These are phyloP conservation scores for Candida chilensis DNA, from an alignment of 805 yeast species.

Conservation along the genomic window DNA sequence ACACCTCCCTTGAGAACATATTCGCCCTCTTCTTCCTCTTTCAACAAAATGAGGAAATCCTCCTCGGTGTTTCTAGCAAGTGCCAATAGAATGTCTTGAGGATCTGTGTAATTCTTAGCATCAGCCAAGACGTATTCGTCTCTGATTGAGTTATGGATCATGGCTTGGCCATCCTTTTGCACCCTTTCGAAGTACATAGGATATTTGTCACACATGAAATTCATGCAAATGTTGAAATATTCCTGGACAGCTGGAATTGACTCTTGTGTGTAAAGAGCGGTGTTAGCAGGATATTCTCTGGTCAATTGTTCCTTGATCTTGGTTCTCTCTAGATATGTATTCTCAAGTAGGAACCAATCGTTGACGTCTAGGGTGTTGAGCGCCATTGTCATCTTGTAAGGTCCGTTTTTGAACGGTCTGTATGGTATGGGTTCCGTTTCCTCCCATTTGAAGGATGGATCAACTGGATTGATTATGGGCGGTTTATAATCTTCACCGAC, in stretches of 20 bases:
- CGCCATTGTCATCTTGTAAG: slow-evolving; percentile 57
- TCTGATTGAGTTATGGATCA: slow-evolving; percentile 27
- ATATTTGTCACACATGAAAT: slow-evolving; percentile 34
- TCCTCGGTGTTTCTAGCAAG: slow-evolving; percentile 43
- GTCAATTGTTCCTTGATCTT: slow-evolving; percentile 24
- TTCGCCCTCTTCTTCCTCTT: slow-evolving; percentile 38
- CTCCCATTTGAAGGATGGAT: too few species aligned
- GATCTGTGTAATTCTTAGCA: slow-evolving; percentile 6
- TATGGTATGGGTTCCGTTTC: too few species aligned
- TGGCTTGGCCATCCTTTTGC: slow-evolving; percentile 10
- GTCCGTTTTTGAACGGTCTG: slow-evolving; percentile 55
- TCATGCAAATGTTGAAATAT: slow-evolving; percentile 31
- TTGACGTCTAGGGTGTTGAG: slow-evolving; percentile 35
- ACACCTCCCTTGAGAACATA: slow-evolving; percentile 49
- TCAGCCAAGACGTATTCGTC: slow-evolving; percentile 24
- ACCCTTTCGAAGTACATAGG: slow-evolving; percentile 38
- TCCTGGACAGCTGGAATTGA: too few species aligned
- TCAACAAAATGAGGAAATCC: slow-evolving; percentile 48
- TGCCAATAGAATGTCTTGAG: slow-evolving; percentile 10
- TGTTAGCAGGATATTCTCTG: slow-evolving; percentile 17
- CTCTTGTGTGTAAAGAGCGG: slow-evolving; percentile 21
- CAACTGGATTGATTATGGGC: too few species aligned
- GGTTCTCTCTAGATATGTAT: slow-evolving; percentile 41
- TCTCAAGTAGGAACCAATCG: slow-evolving; percentile 55
- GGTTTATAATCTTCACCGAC: too few species aligned